Conservation (phyloP, 1,139 yeast species). For the Taphrina deformans region DNA sequence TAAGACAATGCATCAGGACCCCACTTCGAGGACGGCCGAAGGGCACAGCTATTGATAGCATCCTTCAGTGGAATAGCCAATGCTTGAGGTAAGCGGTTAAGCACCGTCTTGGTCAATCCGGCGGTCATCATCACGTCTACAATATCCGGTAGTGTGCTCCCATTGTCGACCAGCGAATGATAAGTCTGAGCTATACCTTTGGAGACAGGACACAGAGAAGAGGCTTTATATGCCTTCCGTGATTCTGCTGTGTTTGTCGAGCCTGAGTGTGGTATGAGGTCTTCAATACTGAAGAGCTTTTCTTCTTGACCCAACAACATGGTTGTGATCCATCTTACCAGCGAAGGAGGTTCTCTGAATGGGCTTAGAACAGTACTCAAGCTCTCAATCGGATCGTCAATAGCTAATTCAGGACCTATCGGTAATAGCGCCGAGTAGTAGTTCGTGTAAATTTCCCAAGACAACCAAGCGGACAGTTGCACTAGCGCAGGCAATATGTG, state of each 20-base stretch:
- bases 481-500: conserved; percentile 58
- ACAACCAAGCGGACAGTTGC: conserved; percentile 65
- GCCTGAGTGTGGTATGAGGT: conserved; percentile 40
- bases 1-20: conserved; percentile 53
- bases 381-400: background rate
- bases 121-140: conserved; percentile 61
- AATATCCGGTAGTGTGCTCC: conserved; percentile 55
- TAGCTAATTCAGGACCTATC: background rate
- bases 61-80: conserved; percentile 62
- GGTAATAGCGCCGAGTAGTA: conserved; percentile 34
- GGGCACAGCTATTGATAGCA: conserved; percentile 55
- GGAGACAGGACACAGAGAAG: conserved; percentile 32
- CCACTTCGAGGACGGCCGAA: conserved; percentile 50
- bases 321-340: conserved; percentile 5
- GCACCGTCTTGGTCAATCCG: conserved; percentile 53
- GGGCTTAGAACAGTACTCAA: background rate
- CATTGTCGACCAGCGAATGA: conserved; percentile 55
- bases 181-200: conserved; percentile 19
- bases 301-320: conserved; percentile 46
- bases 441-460: conserved; percentile 68
- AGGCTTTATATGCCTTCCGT: background rate
- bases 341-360: conserved; percentile 32
- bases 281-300: conserved; percentile 57
- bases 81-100: conserved; percentile 76
- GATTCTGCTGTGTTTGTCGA: conserved; percentile 4